These are phyloP conservation scores for Colletotrichum neosansevieriae DNA, from an alignment of 2,329 filamentous ascomycete genomes.

Conservation along the genomic window DNA sequence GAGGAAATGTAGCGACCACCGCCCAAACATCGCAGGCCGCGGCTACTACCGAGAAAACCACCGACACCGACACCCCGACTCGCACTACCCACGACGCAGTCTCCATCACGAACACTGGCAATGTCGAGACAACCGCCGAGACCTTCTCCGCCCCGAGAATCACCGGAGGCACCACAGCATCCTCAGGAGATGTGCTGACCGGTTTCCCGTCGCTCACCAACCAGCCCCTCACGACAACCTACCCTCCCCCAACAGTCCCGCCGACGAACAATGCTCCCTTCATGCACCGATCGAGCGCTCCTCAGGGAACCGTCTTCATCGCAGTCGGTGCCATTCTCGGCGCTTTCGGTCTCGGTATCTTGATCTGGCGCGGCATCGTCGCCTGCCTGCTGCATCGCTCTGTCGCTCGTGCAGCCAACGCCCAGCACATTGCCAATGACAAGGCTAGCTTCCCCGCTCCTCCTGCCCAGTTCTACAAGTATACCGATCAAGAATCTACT, in stretches of 20 bases:
- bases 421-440: slow-evolving; percentile 76
- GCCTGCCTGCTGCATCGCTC: slow-evolving; percentile 93
- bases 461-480: slow-evolving; percentile 73
- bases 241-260: slow-evolving; percentile 81
- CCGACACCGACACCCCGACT: slow-evolving; percentile 38
- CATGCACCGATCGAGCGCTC: slow-evolving; percentile 87
- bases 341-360: slow-evolving; percentile 82
- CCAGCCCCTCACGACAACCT: slow-evolving; percentile 60
- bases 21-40: slow-evolving; percentile 29
- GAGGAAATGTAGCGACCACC: slow-evolving; percentile 15
- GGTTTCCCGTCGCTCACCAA: slow-evolving; percentile 58
- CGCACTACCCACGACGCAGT: slow-evolving; percentile 35
- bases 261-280: slow-evolving; percentile 88
- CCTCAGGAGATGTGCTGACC: slow-evolving; percentile 45
- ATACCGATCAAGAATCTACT: slow-evolving; percentile 69
- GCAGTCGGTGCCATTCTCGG: slow-evolving; percentile 90
- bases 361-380: slow-evolving; percentile 89
- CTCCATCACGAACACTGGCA: slow-evolving; percentile 44
- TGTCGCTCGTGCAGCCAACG: slow-evolving; percentile 85
- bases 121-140: slow-evolving; percentile 36
- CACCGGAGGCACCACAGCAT: slow-evolving; percentile 40
- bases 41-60: slow-evolving; percentile 29
- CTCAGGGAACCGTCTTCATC: slow-evolving; percentile 97
- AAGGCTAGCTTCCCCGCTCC: slow-evolving; percentile 74
- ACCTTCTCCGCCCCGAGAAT: slow-evolving; percentile 40